Evolutionary conservation across 495 filamentous ascomycete genomes (phyloP).

Genomic region (Aspergillus homomorphus): DNA sequence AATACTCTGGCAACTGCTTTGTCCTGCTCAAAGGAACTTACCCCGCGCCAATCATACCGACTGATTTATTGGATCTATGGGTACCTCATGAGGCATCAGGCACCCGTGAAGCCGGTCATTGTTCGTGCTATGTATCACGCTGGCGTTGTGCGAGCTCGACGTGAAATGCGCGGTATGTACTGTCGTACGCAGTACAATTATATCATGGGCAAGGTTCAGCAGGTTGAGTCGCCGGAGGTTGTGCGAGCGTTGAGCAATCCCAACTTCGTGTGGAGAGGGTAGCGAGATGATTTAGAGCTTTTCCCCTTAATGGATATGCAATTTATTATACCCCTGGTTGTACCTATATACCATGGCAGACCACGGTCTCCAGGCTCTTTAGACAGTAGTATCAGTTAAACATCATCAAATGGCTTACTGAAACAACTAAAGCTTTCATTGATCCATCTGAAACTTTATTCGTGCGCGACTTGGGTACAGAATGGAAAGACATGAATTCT

Average conservation of each 20-base stretch:
- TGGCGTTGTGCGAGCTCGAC: conserved; percentile 40
- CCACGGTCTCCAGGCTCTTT: background rate
- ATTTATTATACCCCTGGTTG: background rate
- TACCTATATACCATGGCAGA: background rate
- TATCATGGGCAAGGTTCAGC: conserved; percentile 34
- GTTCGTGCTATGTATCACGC: conserved; percentile 48
- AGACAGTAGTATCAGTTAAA: background rate
- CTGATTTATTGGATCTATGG: conserved; percentile 41
- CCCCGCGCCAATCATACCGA: conserved; percentile 34
- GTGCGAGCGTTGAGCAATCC: conserved; percentile 22
- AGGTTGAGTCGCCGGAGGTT: conserved; percentile 36
- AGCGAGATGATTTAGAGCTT: no score
- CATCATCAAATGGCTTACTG: background rate
- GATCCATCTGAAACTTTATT: background rate
- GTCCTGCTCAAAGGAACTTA: conserved; percentile 31
- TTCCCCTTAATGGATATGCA: background rate
- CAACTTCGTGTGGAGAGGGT: background rate
- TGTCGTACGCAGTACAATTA: conserved; percentile 30
- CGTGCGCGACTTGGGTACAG: background rate
- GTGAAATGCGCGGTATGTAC: conserved; percentile 26
- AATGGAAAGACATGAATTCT: conserved; percentile 6
- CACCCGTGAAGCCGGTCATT: conserved; percentile 37
- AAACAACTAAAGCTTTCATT: background rate
- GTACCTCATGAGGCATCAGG: conserved; percentile 34
- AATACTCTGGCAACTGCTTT: conserved; percentile 38